Base-by-base conservation (phyloP, 169 alveolate genomes). In the Besnoitia besnoiti region DNA sequence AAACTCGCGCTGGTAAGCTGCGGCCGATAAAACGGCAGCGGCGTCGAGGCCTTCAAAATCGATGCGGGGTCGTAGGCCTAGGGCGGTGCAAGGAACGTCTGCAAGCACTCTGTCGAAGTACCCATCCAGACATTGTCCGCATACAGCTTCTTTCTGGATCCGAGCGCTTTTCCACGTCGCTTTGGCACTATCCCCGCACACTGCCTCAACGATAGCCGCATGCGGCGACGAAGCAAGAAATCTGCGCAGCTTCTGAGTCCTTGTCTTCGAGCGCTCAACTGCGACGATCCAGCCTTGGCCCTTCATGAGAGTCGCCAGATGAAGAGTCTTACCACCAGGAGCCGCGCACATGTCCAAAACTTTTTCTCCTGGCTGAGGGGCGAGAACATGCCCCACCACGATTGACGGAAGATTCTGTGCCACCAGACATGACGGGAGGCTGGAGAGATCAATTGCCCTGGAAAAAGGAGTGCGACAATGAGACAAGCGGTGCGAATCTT, bases 61-160 rank as follows among this genome's bases (percentile, higher is more conserved):
- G 14, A 89, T 3, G 39, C 93, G 76, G 47, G 93, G 93, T 85
- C 93, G 79, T n/a, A 89, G 76, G 27, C 99, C 99, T 46, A 97
- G 92, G 51, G 99, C 99, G 0, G 98, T 95, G 93, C 99, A 98
- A 19, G 99, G 99, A 8, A 99, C 99, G 92, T 98, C 99, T 40
- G 98, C 95, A 44, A 98, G 94, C 51, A 97, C 99, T 94, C 99
- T 94, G 93, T 98, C 99, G 85, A 98, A 67, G 46, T 96, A 94
- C 30, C 46, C 50, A 4, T n/a, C 24, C 21, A 89, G 80, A 21
- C n/a, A n/a, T 14, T 10, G 19, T 14, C 85, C 85, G 27, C 12
- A 16, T 12, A 79, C 77, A 5, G 46, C 84, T 33, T 0, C 33
- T 10, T 7, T 12, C 44, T 88, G 88, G 12, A 89, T 59, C 7